These are phyloP conservation scores for Vinca major DNA, from an alignment of 305 asterid species.

Conservation along the genomic window DNA sequence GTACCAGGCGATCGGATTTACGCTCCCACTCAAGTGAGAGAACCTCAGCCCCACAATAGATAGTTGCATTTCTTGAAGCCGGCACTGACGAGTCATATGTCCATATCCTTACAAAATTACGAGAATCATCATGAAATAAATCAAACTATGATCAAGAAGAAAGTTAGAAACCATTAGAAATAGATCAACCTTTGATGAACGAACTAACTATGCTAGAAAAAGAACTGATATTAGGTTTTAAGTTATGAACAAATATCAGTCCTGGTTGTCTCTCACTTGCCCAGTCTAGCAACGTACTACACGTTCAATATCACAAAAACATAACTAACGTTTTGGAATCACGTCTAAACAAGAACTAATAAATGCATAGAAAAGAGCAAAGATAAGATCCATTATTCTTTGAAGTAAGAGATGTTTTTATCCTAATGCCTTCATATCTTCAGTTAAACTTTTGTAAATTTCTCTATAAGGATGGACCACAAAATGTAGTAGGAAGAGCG, in stretches of 20 bases:
- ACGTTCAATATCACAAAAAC: neutral
- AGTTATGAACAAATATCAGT: neutral
- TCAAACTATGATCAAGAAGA: constrained; percentile 12
- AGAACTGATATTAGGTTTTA: neutral
- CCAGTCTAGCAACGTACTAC: neutral
- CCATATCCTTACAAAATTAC: constrained; percentile 69
- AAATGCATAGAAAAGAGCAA: neutral
- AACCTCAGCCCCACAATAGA: constrained; percentile 93
- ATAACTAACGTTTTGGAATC: neutral
- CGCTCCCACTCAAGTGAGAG: constrained; percentile 98
- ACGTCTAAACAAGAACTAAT: constrained; percentile 1
- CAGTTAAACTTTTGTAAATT: neutral
- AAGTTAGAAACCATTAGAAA: neutral
- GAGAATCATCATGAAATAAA: constrained; percentile 10
- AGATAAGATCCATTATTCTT: neutral
- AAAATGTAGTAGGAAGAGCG: neutral
- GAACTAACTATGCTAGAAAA: neutral
- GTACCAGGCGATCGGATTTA: constrained; percentile 93
- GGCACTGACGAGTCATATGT: constrained; percentile 74
- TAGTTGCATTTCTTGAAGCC: constrained; percentile 90
- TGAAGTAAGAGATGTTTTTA: neutral
- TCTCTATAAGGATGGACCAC: neutral
- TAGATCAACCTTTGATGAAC: neutral
- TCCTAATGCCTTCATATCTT: neutral
- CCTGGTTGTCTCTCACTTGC: neutral